phyloP scores from a whole-genome alignment of 116 monocot species.

The Posidonia oceanica region DNA sequence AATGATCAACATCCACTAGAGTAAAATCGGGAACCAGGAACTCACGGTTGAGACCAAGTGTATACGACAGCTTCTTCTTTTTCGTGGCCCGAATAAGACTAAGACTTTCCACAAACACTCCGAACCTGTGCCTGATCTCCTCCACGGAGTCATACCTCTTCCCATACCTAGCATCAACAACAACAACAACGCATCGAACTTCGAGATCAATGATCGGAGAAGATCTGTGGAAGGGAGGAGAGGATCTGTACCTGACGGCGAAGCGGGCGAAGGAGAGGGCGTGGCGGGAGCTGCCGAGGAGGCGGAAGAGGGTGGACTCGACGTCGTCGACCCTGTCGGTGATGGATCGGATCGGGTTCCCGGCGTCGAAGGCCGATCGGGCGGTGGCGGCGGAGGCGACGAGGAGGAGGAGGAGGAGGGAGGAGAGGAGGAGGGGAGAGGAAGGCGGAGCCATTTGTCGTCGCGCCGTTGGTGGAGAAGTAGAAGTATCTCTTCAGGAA shows the following conservation, averaged over 20 bases:
- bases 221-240: not conserved
- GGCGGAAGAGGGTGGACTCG: conserved; percentile 31
- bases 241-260: conserved; percentile 26
- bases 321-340: conserved; percentile 21
- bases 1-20: not conserved
- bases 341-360: conserved; percentile 42
- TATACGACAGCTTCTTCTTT: conserved; percentile 38
- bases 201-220: not conserved
- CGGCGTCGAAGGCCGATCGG: conserved; percentile 18
- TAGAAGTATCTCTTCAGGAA: too few species aligned
- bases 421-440: conserved; percentile 7
- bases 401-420: conserved; percentile 23
- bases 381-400: conserved; percentile 9
- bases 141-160: conserved; percentile 36
- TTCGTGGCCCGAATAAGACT: conserved; percentile 47
- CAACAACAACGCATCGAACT: not conserved
- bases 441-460: conserved; percentile 10
- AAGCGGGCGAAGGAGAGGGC: conserved; percentile 65
- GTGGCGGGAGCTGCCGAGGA: conserved; percentile 43
- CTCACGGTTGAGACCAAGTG: conserved; percentile 67
- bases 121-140: conserved; percentile 49
- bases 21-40: not conserved
- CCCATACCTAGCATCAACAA: conserved; percentile 23
- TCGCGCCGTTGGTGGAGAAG: not conserved
- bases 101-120: conserved; percentile 41